Evolutionary conservation across 495 filamentous ascomycete genomes (phyloP).

Genomic region (Annulohypoxylon bovei): DNA sequence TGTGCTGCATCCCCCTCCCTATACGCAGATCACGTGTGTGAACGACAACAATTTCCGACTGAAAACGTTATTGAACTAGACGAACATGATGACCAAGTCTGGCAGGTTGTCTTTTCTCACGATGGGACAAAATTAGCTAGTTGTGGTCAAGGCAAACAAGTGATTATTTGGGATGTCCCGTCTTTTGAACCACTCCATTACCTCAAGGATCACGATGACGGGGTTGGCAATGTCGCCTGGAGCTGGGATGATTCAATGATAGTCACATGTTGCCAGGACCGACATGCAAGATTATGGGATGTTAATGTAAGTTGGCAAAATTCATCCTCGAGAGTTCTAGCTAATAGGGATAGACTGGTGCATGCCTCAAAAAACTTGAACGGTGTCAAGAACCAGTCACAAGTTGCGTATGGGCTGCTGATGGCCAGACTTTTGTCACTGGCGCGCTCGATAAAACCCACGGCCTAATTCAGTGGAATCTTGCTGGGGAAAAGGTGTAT

Average conservation of each 20-base stretch:
- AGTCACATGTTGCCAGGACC: constrained; percentile 81
- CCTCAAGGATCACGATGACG: constrained; percentile 69
- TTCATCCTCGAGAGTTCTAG: background rate
- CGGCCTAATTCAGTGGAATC: constrained; percentile 75
- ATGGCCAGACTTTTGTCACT: constrained; percentile 81
- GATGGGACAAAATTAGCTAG: constrained; percentile 87
- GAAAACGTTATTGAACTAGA: constrained; percentile 72
- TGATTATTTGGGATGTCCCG: constrained; percentile 84
- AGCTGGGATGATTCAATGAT: constrained; percentile 89
- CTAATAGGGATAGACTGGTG: constrained; percentile 69
- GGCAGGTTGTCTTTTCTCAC: constrained; percentile 89
- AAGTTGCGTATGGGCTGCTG: constrained; percentile 83
- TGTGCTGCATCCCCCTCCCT: constrained; percentile 80
- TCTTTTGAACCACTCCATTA: constrained; percentile 72
- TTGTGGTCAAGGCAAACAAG: constrained; percentile 75
- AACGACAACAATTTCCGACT: constrained; percentile 79
- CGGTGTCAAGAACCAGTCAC: constrained; percentile 84
- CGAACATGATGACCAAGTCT: constrained; percentile 85
- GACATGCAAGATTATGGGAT: constrained; percentile 81
- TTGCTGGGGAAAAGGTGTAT: constrained; percentile 64
- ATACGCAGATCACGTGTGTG: constrained; percentile 88
- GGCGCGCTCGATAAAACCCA: constrained; percentile 76
- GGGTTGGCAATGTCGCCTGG: constrained; percentile 84
- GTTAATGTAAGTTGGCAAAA: constrained; percentile 65
- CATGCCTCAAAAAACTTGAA: constrained; percentile 68